Percentiles rank a stretch among this genome's conserved stretches.
Conservation (phyloP, 1,139 yeast species). For the Saccharomyces pastorianus region DNA sequence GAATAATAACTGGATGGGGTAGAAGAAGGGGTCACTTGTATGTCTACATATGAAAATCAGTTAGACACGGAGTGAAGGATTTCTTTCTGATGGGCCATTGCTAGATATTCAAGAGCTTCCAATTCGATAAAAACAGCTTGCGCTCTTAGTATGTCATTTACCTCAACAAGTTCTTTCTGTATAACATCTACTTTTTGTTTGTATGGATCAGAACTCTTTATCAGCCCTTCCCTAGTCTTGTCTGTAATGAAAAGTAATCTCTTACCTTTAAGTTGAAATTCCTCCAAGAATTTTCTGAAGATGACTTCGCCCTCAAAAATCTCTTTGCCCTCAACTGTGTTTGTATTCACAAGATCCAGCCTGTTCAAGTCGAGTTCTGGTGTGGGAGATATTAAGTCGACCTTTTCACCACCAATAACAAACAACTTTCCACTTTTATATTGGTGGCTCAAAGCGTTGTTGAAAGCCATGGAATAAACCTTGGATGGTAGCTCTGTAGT, state of each 20-base stretch:
- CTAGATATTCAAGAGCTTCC: constrained; percentile 55
- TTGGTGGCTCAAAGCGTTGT: constrained; percentile 73
- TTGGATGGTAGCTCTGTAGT: constrained; percentile 73
- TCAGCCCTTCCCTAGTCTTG: constrained; percentile 28
- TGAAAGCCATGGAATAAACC: constrained; percentile 65
- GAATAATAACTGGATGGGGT: not conserved
- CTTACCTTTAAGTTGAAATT: constrained; percentile 46
- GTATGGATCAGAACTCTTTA: constrained; percentile 35
- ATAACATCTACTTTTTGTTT: constrained; percentile 55
- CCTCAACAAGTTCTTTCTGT: constrained; percentile 72
- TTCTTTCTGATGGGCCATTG: constrained; percentile 15
- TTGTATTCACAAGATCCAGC: constrained; percentile 14
- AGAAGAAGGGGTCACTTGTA: not conserved
- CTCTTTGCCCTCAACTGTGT: constrained; percentile 3
- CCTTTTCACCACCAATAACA: constrained; percentile 53
- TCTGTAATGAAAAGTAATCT: constrained; percentile 55
- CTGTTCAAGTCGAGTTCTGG: constrained; percentile 22
- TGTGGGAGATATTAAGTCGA: constrained; percentile 19
- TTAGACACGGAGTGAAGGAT: not conserved
- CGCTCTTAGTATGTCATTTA: constrained; percentile 77
- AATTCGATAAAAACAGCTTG: constrained; percentile 68
- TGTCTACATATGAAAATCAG: not conserved
- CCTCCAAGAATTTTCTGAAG: constrained; percentile 49
- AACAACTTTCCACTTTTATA: constrained; percentile 66
- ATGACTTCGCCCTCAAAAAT: constrained; percentile 41